phyloP scores from a whole-genome alignment of 306 rosid species.

The Fagus sylvatica region DNA sequence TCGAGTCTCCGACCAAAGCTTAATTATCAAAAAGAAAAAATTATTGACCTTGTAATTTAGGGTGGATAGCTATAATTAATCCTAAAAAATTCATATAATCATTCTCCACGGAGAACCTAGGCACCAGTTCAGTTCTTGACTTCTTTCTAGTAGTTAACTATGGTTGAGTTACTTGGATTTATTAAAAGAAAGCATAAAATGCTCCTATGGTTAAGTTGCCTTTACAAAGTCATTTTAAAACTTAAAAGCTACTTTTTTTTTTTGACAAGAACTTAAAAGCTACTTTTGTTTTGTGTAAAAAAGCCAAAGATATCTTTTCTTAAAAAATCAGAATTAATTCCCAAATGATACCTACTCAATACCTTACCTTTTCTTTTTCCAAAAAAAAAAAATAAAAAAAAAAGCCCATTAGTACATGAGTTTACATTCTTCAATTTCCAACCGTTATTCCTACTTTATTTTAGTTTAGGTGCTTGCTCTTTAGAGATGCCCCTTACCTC shows the following conservation, averaged over 20 bases:
- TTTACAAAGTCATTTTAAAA: slow-evolving; percentile 9
- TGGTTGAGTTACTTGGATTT: background rate
- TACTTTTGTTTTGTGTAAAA: background rate
- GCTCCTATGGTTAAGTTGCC: slow-evolving; percentile 17
- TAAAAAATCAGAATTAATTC: background rate
- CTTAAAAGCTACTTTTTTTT: background rate
- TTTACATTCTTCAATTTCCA: too few species aligned
- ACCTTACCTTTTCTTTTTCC: background rate
- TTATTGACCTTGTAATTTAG: too few species aligned
- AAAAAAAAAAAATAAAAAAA: background rate
- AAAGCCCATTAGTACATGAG: too few species aligned
- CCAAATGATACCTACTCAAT: background rate
- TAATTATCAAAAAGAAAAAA: too few species aligned
- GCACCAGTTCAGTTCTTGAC: slow-evolving; percentile 21
- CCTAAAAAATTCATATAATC: background rate
- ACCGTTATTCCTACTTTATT: background rate
- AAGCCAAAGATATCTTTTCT: background rate
- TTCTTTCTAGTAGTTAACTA: background rate
- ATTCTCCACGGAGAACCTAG: slow-evolving; percentile 19
- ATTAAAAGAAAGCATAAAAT: slow-evolving; percentile 19
- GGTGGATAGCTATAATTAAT: too few species aligned
- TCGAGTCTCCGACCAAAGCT: too few species aligned
- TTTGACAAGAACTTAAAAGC: background rate
- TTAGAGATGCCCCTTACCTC: slow-evolving; percentile 50
- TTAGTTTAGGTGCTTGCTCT: background rate